phyloP scores from a whole-genome alignment of 176 grass and related monocot species.

The Bromus sterilis region DNA sequence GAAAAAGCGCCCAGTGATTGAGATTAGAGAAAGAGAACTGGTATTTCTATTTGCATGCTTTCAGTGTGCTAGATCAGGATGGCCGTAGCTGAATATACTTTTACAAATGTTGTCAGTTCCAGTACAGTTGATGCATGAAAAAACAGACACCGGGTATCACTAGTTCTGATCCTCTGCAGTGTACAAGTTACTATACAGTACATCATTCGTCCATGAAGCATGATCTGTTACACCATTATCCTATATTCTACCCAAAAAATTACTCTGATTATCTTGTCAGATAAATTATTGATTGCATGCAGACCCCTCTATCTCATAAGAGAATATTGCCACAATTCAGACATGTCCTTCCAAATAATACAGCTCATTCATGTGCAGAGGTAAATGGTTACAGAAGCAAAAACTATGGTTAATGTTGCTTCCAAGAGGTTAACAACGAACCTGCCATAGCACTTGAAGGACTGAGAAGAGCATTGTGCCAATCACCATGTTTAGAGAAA shows the following conservation, averaged over 20 bases:
- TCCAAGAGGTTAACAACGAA: slow-evolving; percentile 26
- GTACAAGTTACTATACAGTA: not conserved
- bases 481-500: slow-evolving; percentile 74
- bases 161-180: not conserved
- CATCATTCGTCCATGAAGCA: not conserved
- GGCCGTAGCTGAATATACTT: not conserved
- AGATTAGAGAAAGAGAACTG: not conserved
- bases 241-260: not conserved
- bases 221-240: not conserved
- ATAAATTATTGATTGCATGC: not conserved
- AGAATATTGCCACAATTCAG: not conserved
- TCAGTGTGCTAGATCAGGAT: not conserved
- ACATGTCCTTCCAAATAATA: not conserved
- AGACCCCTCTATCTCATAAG: not conserved
- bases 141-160: not conserved
- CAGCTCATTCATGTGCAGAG: not conserved
- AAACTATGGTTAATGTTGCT: not conserved
- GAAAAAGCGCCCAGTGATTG: not conserved
- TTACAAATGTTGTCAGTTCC: not conserved
- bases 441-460: slow-evolving; percentile 95
- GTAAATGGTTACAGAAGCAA: not conserved
- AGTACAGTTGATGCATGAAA: not conserved
- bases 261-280: not conserved
- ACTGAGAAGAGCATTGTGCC: slow-evolving; percentile 90
- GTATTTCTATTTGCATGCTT: not conserved